These are phyloP conservation scores for Lachnellula arida DNA, from an alignment of 2,329 filamentous ascomycete genomes.

Conservation along the genomic window DNA sequence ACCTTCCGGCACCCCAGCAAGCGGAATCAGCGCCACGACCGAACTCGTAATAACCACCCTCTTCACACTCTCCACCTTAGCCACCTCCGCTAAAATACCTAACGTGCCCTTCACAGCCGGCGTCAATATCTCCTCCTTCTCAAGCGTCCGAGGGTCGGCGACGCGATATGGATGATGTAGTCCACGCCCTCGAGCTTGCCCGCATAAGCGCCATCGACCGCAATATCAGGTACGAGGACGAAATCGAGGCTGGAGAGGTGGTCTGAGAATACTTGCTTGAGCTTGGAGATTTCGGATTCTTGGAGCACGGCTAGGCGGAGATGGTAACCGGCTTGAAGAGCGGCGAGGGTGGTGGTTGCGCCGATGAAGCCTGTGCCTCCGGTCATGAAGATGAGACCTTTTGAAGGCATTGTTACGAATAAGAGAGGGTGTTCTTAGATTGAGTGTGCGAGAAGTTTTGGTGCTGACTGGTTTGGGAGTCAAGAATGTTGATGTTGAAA, in stretches of 20 bases:
- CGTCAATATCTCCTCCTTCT: slow-evolving; percentile 7
- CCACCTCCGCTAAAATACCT: slow-evolving; percentile 10
- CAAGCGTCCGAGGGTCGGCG: slow-evolving; percentile 9
- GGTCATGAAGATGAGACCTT: slow-evolving; percentile 19
- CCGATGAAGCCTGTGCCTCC: slow-evolving; percentile 27
- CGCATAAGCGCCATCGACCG: slow-evolving; percentile 3
- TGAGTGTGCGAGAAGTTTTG: too few species aligned
- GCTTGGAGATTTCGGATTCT: slow-evolving; percentile 11
- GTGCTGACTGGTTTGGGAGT: neutral
- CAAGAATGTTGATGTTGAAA: too few species aligned
- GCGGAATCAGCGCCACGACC: slow-evolving; percentile 9
- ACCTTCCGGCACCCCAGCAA: slow-evolving; percentile 1
- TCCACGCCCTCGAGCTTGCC: slow-evolving; percentile 8
- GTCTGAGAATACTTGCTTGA: slow-evolving; percentile 7
- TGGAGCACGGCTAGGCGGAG: slow-evolving; percentile 20
- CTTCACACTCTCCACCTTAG: slow-evolving; percentile 12
- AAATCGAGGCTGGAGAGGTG: slow-evolving; percentile 1
- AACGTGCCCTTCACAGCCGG: slow-evolving; percentile 15
- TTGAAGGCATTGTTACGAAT: neutral
- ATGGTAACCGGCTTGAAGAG: slow-evolving; percentile 18
- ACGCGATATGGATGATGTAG: slow-evolving; percentile 18
- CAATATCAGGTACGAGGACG: slow-evolving; percentile 14
- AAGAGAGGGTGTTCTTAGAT: neutral
- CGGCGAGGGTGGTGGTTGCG: slow-evolving; percentile 6
- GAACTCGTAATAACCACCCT: slow-evolving; percentile 15